Conservation (phyloP, 306 rosid genomes). For the Oxytropis ochrocephala region DNA sequence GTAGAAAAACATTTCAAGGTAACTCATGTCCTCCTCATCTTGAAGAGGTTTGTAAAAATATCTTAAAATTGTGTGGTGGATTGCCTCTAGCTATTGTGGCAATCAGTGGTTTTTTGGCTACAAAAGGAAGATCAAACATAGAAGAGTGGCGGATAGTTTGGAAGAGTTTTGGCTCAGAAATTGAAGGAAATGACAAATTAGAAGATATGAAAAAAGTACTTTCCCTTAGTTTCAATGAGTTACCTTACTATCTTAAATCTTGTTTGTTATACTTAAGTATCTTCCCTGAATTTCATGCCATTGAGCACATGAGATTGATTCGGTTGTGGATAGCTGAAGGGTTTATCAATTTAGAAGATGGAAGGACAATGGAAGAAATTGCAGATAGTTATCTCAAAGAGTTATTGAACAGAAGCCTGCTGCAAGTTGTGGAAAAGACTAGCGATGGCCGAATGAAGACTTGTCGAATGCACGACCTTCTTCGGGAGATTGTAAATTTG, state of each 20-base stretch:
- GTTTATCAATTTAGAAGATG: conserved; percentile 40
- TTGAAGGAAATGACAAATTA: conserved; percentile 32
- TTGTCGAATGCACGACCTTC: conserved; percentile 46
- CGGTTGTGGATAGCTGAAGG: conserved; percentile 67
- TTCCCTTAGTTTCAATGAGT: conserved; percentile 51
- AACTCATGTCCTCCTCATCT: conserved; percentile 36
- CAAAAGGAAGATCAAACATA: conserved; percentile 26
- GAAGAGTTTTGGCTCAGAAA: conserved; percentile 34
- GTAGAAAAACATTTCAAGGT: conserved; percentile 45
- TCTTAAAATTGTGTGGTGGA: conserved; percentile 40
- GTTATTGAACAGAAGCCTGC: conserved; percentile 48
- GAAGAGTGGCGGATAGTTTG: conserved; percentile 41
- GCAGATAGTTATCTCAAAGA: conserved; percentile 54
- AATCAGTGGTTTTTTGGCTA: conserved; percentile 41
- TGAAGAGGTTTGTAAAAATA: conserved; percentile 13
- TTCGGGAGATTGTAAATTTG: conserved; percentile 38
- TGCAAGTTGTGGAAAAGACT: conserved; percentile 35
- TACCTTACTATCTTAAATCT: conserved; percentile 58
- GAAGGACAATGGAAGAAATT: conserved; percentile 46
- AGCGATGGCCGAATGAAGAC: conserved; percentile 37
- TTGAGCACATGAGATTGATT: conserved; percentile 40
- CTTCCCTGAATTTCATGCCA: conserved; percentile 34
- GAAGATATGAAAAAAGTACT: conserved; percentile 42
- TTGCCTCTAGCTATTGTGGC: conserved; percentile 54
- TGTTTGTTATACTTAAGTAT: conserved; percentile 49